Conservation (phyloP, 2,329 filamentous ascomycete species). For the Pochonia chlamydosporia region DNA sequence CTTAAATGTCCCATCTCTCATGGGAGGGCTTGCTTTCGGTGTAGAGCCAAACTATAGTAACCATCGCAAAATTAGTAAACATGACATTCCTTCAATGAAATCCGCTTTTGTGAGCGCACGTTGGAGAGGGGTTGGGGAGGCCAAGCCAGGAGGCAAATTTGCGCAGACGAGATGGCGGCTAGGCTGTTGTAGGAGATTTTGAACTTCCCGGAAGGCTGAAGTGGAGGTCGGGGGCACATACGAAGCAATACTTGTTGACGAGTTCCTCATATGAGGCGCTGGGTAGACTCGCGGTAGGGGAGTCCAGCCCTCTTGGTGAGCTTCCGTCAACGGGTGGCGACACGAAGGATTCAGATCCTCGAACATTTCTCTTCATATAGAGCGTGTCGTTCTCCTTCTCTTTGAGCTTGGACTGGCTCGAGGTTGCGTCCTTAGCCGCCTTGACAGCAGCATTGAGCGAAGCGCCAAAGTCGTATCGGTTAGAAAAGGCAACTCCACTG, state of each 20-base stretch:
- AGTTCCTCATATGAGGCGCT: conserved; percentile 94
- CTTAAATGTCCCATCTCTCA: conserved; percentile 42
- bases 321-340: background rate
- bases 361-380: conserved; percentile 46
- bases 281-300: conserved; percentile 48
- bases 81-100: background rate
- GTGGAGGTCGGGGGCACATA: conserved; percentile 60
- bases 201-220: conserved; percentile 20
- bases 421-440: conserved; percentile 58
- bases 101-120: too few species aligned
- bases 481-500: conserved; percentile 73
- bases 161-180: background rate
- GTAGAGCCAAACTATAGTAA: conserved; percentile 53
- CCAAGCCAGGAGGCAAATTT: background rate
- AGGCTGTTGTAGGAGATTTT: conserved; percentile 12
- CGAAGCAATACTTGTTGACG: conserved; percentile 99
- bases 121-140: background rate
- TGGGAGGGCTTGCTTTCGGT: conserved; percentile 42
- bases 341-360: conserved; percentile 15
- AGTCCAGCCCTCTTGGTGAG: conserved; percentile 18
- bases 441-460: conserved; percentile 80
- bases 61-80: conserved; percentile 21
- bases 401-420: conserved; percentile 14
- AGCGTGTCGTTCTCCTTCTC: conserved; percentile 51
- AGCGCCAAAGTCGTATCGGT: conserved; percentile 93